Percentiles rank a stretch among this genome's conserved stretches.
Evolutionary conservation across 2,329 filamentous ascomycete species (phyloP).

Genomic region (Fusarium sacchari): DNA sequence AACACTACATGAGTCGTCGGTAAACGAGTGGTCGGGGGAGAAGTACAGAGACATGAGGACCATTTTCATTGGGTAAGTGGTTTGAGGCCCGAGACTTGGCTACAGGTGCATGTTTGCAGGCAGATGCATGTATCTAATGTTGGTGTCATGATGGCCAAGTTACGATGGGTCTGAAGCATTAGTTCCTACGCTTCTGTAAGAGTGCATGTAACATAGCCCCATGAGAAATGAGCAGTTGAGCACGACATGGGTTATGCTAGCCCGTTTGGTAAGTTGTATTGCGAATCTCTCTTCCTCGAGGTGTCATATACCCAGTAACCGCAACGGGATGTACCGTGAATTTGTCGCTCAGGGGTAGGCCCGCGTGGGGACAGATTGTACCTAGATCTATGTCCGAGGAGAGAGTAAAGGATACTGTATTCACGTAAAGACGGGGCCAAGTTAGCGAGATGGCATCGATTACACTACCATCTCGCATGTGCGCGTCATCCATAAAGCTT

Average conservation of each 20-base stretch:
- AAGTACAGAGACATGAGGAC: conserved; percentile 10
- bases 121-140: not conserved
- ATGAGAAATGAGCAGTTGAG: not conserved
- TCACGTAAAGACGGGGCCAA: conserved; percentile 20
- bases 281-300: conserved; percentile 18
- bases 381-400: conserved; percentile 21
- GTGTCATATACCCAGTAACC: conserved; percentile 30
- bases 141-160: conserved; percentile 27
- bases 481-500: conserved; percentile 32
- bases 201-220: not conserved
- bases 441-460: conserved; percentile 10
- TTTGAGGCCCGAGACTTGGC: conserved; percentile 11
- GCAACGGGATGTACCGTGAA: not conserved
- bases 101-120: not conserved
- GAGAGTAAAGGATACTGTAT: not conserved
- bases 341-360: not conserved
- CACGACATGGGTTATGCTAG: conserved; percentile 16
- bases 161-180: not conserved
- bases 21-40: not conserved
- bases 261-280: conserved; percentile 4
- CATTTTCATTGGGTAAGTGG: not conserved
- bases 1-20: not conserved
- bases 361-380: conserved; percentile 21
- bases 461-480: conserved; percentile 36
- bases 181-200: not conserved